Evolutionary conservation across 768 basidiomycete species (phyloP).

Genomic region (Stropharia rugosoannulata): DNA sequence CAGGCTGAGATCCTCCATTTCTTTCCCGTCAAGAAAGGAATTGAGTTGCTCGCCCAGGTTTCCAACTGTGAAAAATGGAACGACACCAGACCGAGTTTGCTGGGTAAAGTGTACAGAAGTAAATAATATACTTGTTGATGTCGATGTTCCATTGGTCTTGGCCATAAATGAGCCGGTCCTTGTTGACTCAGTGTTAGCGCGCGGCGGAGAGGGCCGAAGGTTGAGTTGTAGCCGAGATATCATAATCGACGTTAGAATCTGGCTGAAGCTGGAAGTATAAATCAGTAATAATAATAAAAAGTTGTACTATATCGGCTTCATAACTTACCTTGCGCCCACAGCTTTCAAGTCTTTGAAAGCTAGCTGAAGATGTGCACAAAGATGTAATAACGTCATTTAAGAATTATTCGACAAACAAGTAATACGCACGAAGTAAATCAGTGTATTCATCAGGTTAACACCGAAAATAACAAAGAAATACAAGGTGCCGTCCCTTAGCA

Average conservation of each 20-base stretch:
- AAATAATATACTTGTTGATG: background rate
- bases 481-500: conserved; percentile 21
- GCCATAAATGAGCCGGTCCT: background rate
- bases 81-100: background rate
- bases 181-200: conserved; percentile 1
- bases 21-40: conserved; percentile 2
- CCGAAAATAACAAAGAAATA: conserved; percentile 22
- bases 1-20: background rate
- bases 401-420: background rate
- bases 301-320: background rate
- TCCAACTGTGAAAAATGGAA: conserved; percentile 14
- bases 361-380: conserved; percentile 8
- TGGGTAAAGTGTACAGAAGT: conserved; percentile 4
- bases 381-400: background rate
- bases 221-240: conserved; percentile 22
- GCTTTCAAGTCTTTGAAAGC: conserved; percentile 19
- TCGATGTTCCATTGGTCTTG: background rate
- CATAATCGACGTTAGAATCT: conserved; percentile 21
- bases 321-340: conserved; percentile 18
- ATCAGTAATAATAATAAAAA: background rate
- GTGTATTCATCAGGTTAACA: conserved; percentile 22
- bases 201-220: conserved; percentile 10
- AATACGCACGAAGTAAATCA: conserved; percentile 21
- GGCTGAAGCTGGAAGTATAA: conserved; percentile 17
- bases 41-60: conserved; percentile 17